A percentile compares a stretch with the other conserved stretches of the same genome.
Conservation (phyloP, 78 protist genomes). For the Dictyostelium capitatum region DNA sequence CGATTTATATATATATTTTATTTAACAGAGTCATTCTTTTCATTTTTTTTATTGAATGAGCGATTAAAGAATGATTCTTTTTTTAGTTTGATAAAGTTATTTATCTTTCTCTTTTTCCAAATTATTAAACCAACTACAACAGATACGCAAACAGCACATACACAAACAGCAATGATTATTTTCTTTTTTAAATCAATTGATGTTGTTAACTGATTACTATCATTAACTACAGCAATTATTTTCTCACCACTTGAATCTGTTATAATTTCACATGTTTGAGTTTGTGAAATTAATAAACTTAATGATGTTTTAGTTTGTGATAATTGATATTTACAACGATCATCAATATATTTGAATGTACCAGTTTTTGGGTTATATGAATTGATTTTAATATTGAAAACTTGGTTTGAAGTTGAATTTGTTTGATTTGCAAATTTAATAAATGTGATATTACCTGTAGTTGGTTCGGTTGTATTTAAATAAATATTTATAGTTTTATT, state of each 20-base stretch:
- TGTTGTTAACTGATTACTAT: background rate
- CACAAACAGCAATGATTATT: background rate
- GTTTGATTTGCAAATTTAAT: background rate
- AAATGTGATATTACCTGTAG: constrained; percentile 5
- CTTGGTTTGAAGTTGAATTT: background rate
- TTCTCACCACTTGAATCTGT: background rate
- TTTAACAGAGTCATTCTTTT: too few relatives aligned
- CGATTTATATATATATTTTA: too few relatives aligned
- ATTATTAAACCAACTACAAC: background rate
- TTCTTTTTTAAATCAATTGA: background rate
- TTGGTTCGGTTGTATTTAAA: background rate
- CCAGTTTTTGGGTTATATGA: background rate
- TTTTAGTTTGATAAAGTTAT: constrained; percentile 1
- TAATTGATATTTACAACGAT: constrained; percentile 20
- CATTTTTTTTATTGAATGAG: too few relatives aligned
- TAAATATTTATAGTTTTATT: constrained; percentile 11
- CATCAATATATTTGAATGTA: background rate
- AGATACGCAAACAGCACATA: background rate
- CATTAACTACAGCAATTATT: background rate
- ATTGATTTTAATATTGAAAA: background rate
- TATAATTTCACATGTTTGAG: background rate
- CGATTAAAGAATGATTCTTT: background rate
- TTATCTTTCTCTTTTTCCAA: constrained; percentile 18
- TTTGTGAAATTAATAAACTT: constrained; percentile 11
- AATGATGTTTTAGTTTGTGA: background rate